Base-by-base conservation (phyloP, 495 filamentous ascomycete species). In the Oidiodendron maius region DNA sequence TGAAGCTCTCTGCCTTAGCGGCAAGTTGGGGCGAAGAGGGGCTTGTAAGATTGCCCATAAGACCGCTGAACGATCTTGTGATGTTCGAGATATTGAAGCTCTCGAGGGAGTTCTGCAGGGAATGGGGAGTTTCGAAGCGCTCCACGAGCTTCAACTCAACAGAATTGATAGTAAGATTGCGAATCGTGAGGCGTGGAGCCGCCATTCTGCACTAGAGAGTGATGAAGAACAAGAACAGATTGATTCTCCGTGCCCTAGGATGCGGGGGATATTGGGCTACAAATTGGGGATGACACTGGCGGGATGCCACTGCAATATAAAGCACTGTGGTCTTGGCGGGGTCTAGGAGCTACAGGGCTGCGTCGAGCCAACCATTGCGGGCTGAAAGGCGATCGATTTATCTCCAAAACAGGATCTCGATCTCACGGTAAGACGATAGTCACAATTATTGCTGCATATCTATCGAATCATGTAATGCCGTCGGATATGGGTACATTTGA, bases 131-230 rank as follows among this genome's bases (percentile, higher is more conserved):
- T 53, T 70, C 77, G 59, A 90, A 89, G 48, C 79, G 84, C 63
- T 95, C 84, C 46, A 95, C 71, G 47, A 76, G 66, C 64, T 80
- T 87, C 55, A 97, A 69, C 37, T 81, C 76, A 23, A 96, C 68
- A 1, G 81, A 71, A 4, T 75, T 86, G 51, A 80, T 69, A 30
- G 90, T 91, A 48, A 96, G 74, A 62, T 98, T 98, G 55, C 91
- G 91, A 62, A 98, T 81, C 4, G 80, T 89, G 37, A 97, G 65
- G 46, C 70, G 25, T 28, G 58, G 47, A 11, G 10, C 12, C 1
- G 47, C 36, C 58, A 57, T 57, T 28, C 11, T 41, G 22, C 12
- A 40, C 15, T 40, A 9, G 38, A 40, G 6, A 12, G 22, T 10
- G 18, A 40, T 8, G 18, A 40, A 12, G 18, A 20, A 17, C 4